Percentiles rank a stretch among this genome's conserved stretches.
Evolutionary conservation across 2,329 filamentous ascomycete genomes (phyloP).

Genomic region (Talaromyces sp.): DNA sequence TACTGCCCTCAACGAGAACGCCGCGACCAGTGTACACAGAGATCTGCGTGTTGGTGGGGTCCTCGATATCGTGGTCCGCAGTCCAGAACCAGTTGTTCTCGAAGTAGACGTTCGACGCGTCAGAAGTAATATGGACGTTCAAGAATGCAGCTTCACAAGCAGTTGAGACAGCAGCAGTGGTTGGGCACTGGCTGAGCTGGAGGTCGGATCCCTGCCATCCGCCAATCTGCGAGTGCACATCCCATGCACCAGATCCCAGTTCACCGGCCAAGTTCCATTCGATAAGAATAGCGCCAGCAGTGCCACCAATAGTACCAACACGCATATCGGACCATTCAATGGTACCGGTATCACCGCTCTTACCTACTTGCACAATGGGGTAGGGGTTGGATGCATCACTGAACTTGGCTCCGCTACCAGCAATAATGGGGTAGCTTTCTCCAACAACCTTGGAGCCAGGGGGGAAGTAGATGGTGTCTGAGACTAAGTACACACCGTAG

Average conservation of each 20-base stretch:
- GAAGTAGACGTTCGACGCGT: conserved; percentile 40
- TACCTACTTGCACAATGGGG: conserved; percentile 65
- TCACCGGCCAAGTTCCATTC: conserved; percentile 67
- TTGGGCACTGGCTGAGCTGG: conserved; percentile 43
- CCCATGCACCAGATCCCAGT: conserved; percentile 55
- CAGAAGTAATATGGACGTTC: conserved; percentile 37
- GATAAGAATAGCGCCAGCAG: conserved; percentile 66
- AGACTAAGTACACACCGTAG: conserved; percentile 53
- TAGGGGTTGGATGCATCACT: conserved; percentile 57
- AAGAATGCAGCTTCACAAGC: conserved; percentile 36
- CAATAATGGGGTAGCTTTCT: conserved; percentile 55
- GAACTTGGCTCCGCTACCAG: conserved; percentile 57
- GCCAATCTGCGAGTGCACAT: conserved; percentile 51
- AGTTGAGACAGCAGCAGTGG: conserved; percentile 35
- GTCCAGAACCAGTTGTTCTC: conserved; percentile 54
- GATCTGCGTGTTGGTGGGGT: conserved; percentile 47
- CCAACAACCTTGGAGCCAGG: conserved; percentile 53
- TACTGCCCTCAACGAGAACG: conserved; percentile 47
- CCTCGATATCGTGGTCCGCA: conserved; percentile 56
- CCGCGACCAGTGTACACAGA: conserved; percentile 55
- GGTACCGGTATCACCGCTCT: conserved; percentile 59
- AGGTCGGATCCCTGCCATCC: conserved; percentile 52
- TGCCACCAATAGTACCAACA: conserved; percentile 63
- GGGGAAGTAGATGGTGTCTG: conserved; percentile 47
- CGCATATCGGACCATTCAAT: conserved; percentile 72